These are phyloP conservation scores for Mycothermus thermophilus DNA, from an alignment of 495 filamentous ascomycete species.

Conservation along the genomic window DNA sequence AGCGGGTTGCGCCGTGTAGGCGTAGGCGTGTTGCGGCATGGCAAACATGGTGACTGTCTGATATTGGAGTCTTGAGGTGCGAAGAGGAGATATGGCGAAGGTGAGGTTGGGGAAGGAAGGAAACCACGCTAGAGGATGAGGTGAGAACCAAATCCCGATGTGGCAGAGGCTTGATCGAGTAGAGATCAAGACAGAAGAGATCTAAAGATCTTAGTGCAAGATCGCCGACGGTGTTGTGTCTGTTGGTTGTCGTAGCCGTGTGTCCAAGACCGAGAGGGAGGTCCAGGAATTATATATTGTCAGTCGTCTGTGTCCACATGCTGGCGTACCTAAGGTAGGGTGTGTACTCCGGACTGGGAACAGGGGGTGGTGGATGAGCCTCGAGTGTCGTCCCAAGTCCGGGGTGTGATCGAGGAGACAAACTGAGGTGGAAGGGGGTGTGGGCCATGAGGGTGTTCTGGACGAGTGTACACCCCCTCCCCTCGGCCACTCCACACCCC, in stretches of 20 bases:
- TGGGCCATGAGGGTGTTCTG: no score
- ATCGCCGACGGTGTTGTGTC: no score
- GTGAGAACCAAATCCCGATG: constrained; percentile 5
- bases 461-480: no score
- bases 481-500: no score
- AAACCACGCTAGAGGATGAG: constrained; percentile 1
- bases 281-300: constrained; percentile 8
- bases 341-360: no score
- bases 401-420: no score
- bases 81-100: neutral
- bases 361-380: no score
- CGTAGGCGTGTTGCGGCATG: constrained; percentile 32
- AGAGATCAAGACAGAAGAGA: neutral
- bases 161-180: neutral
- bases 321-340: no score
- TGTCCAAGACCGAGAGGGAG: constrained; percentile 1
- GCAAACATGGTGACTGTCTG: constrained; percentile 25
- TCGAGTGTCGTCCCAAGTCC: no score
- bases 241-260: neutral
- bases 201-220: neutral
- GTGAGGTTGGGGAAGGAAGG: neutral
- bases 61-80: neutral
- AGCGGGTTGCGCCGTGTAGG: constrained; percentile 24
- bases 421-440: no score
- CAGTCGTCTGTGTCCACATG: constrained; percentile 4